Conservation (phyloP, 2,329 filamentous ascomycete genomes). For the Epichloe sibirici region DNA sequence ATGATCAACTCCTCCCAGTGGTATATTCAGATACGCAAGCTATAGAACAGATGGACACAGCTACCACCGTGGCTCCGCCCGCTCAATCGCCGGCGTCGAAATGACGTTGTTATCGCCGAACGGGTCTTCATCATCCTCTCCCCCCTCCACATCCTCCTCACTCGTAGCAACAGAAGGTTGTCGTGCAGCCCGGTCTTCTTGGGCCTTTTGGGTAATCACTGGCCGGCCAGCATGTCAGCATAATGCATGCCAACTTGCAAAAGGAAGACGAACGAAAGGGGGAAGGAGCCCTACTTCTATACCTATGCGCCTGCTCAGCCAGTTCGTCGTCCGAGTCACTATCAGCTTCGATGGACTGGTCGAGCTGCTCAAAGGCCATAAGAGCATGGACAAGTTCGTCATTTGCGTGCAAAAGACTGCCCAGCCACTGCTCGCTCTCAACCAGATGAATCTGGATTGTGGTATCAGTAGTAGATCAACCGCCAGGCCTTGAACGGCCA, state of each 20-base stretch:
- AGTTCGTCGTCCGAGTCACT: slow-evolving; percentile 58
- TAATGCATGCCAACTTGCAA: background rate
- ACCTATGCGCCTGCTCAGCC: slow-evolving; percentile 54
- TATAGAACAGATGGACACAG: too few species aligned
- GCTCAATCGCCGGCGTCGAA: slow-evolving; percentile 20
- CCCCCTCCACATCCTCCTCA: slow-evolving; percentile 47
- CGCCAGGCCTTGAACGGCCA: background rate
- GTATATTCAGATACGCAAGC: too few species aligned
- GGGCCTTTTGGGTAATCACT: slow-evolving; percentile 43
- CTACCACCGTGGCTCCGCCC: slow-evolving; percentile 20
- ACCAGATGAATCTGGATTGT: slow-evolving; percentile 64
- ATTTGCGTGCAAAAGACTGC: slow-evolving; percentile 82
- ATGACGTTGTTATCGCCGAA: slow-evolving; percentile 76
- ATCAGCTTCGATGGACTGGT: slow-evolving; percentile 69
- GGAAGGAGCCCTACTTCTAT: slow-evolving; percentile 34
- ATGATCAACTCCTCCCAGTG: too few species aligned
- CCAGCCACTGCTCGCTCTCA: slow-evolving; percentile 83
- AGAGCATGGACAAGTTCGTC: slow-evolving; percentile 89
- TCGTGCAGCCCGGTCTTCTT: slow-evolving; percentile 25
- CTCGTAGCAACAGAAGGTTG: background rate
- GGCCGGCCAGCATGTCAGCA: background rate
- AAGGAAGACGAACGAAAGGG: slow-evolving; percentile 13
- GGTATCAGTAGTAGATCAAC: slow-evolving; percentile 1
- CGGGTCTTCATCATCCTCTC: slow-evolving; percentile 74
- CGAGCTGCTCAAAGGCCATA: slow-evolving; percentile 89